Base-by-base conservation (phyloP, 2,329 filamentous ascomycete species). In the Stachybotrys echinatus region DNA sequence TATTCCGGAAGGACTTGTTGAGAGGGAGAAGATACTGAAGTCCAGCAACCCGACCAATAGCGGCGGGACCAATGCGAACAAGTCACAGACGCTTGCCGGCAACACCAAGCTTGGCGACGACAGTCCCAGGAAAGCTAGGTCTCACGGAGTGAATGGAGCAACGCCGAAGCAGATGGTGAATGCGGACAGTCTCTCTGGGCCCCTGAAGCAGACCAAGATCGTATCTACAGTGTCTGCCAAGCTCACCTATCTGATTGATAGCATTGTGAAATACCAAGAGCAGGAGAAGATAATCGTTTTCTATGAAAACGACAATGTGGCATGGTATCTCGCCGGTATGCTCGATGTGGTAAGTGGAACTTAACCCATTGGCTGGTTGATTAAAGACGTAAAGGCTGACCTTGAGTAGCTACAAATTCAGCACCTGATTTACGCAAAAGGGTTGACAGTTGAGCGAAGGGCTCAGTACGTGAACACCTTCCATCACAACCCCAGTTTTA, bases 241-340 rank as follows among this genome's bases (percentile, higher is more conserved):
- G 66, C 74, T 96, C 3, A 92, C 88, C 3, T 96, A 96, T 60
- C 73, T 96, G 6, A 72, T 96, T 18, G 86, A 91, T 48, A 77
- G 81, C 27, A 83, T 96, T 12, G 66, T 84, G 5, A 73, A 79
- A 48, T 75, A 92, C 53, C 82, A 94, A 48, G 67, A 75, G 1
- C 69, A 78, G 0, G 91, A 96, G 60, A 95, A 96, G 66, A 94
- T 95, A 4, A 82, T 96, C 48, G 80, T 96, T 10, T 97, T 97
- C 65, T 96, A 96, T 64, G 90, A 95, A 53, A 87, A 88, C 27
- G 87, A 94, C 52, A 92, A 95, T 58, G 79, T 88, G 2, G 92
- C 90, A 1, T 95, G 82, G 66, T 96, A 95, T 69, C 80, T 96
- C 38, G 88, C 89, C 0, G 85, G 91, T 61, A 83, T 87, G 23